Evolutionary conservation across 2,329 filamentous ascomycete genomes (phyloP).

Genomic region (Calonectria hongkongensis): DNA sequence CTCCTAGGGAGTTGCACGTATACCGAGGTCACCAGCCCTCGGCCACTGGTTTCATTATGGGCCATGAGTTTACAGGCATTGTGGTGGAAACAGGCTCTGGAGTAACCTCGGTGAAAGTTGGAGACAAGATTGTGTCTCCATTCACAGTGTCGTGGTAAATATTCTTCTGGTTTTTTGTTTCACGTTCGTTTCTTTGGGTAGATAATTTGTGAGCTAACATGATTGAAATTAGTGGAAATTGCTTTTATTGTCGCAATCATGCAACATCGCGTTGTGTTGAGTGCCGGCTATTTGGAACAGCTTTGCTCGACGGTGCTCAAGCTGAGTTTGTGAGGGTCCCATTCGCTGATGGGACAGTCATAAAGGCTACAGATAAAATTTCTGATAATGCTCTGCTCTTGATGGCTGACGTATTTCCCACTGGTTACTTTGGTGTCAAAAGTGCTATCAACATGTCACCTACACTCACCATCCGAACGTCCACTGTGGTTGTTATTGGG

Average conservation of each 20-base stretch:
- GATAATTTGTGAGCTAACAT: too few species aligned
- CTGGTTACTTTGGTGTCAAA: slow-evolving; percentile 87
- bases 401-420: slow-evolving; percentile 97
- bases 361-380: slow-evolving; percentile 80
- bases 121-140: slow-evolving; percentile 87
- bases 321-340: slow-evolving; percentile 90
- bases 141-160: slow-evolving; percentile 87
- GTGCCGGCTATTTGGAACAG: slow-evolving; percentile 81
- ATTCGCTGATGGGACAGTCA: slow-evolving; percentile 85
- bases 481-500: slow-evolving; percentile 86
- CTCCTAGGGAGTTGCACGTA: slow-evolving; percentile 84
- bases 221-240: slow-evolving; percentile 66
- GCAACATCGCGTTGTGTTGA: slow-evolving; percentile 87
- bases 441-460: slow-evolving; percentile 82
- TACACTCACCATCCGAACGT: slow-evolving; percentile 59
- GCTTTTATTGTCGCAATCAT: slow-evolving; percentile 89
- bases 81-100: slow-evolving; percentile 80
- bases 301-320: slow-evolving; percentile 83
- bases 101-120: slow-evolving; percentile 81
- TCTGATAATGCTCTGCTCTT: slow-evolving; percentile 85
- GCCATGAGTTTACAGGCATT: slow-evolving; percentile 90
- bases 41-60: slow-evolving; percentile 79
- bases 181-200: not conserved
- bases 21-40: slow-evolving; percentile 88
- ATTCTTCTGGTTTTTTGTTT: slow-evolving; percentile 19